Conservation (phyloP, 2,329 filamentous ascomycete species). For the Calonectria naviculata region DNA sequence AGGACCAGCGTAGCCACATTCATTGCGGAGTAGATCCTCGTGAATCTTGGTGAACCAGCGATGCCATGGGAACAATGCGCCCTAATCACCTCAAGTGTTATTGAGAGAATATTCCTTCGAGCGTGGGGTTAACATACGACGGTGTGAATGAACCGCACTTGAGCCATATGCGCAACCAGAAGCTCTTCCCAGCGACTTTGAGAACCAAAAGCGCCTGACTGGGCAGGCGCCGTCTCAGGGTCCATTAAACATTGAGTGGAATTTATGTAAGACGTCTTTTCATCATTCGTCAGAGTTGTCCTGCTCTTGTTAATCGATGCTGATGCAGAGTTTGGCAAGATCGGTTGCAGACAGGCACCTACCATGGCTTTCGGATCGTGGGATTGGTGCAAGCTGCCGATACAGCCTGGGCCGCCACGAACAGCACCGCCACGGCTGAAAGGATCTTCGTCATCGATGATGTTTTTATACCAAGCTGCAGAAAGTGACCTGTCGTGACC, state of each 20-base stretch:
- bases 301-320: neutral
- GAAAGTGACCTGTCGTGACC: neutral
- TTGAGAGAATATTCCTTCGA: neutral
- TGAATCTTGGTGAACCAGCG: neutral
- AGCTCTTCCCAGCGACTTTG: constrained; percentile 1
- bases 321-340: neutral
- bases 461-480: neutral
- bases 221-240: neutral
- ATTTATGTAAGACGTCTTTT: neutral
- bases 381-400: neutral
- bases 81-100: neutral
- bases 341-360: neutral
- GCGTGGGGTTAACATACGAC: neutral
- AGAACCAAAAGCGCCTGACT: neutral
- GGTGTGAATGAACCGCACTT: neutral
- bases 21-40: neutral
- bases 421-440: neutral
- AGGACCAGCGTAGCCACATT: neutral
- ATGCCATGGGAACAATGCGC: neutral
- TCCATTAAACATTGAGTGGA: neutral
- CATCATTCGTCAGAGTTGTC: neutral
- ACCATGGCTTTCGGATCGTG: neutral
- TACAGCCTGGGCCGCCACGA: neutral
- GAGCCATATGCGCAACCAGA: neutral
- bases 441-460: neutral